These are phyloP conservation scores for Leishmania aethiopica DNA, from an alignment of 208 protist genomes.

Conservation along the genomic window DNA sequence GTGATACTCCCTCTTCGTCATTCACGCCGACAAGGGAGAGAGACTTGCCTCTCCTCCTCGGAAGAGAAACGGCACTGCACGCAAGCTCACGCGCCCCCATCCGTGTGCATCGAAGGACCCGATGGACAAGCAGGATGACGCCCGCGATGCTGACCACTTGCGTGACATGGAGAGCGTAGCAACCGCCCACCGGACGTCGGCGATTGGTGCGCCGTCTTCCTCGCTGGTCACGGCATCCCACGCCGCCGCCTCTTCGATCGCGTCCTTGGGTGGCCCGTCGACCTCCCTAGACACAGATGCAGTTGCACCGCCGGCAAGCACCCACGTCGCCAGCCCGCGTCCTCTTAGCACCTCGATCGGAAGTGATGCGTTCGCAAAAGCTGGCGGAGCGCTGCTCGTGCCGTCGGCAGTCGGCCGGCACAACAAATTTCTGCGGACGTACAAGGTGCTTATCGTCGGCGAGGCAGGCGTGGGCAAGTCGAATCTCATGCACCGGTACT, in stretches of 20 bases:
- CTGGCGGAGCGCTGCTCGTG: slow-evolving; percentile 8
- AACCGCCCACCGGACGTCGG: neutral
- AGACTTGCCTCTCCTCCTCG: neutral
- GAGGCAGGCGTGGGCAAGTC: slow-evolving; percentile 96
- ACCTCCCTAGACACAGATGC: neutral
- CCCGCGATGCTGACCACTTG: neutral
- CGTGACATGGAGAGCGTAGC: neutral
- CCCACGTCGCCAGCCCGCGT: slow-evolving; percentile 25
- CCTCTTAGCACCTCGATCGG: neutral
- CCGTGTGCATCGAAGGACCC: neutral
- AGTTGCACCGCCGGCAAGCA: neutral
- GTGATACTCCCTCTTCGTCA: neutral
- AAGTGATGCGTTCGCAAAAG: neutral
- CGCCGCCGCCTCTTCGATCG: neutral
- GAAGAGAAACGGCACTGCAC: neutral
- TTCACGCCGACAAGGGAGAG: neutral
- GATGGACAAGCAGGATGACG: neutral
- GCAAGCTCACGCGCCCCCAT: neutral
- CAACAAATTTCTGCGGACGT: slow-evolving; percentile 77
- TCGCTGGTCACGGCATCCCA: neutral
- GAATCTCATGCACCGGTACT: slow-evolving; percentile 96
- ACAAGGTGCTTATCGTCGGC: slow-evolving; percentile 96
- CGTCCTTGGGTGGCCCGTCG: neutral
- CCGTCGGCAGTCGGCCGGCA: slow-evolving; percentile 11
- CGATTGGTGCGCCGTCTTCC: neutral